These are phyloP conservation scores for Stachybotrys elegans DNA, from an alignment of 2,329 filamentous ascomycete genomes.

Conservation along the genomic window DNA sequence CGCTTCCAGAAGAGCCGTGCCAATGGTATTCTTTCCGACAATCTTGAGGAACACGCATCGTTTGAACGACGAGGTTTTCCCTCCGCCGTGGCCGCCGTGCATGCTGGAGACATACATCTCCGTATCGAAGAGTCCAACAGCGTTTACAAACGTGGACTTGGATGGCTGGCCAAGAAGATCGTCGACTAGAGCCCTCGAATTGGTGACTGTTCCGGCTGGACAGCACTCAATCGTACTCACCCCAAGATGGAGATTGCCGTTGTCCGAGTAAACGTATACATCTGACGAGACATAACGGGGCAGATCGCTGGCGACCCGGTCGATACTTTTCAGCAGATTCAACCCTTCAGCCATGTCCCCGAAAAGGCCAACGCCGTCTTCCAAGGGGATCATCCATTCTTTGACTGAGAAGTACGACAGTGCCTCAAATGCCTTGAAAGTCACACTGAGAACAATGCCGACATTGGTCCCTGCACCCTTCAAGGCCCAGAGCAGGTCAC, in stretches of 20 bases:
- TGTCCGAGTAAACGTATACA: constrained; percentile 49
- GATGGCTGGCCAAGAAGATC: constrained; percentile 27
- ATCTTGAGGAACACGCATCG: constrained; percentile 55
- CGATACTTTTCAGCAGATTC: constrained; percentile 34
- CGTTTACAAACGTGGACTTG: constrained; percentile 33
- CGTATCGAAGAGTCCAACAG: constrained; percentile 47
- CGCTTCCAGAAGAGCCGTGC: constrained; percentile 35
- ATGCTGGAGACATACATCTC: constrained; percentile 58
- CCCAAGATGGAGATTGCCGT: constrained; percentile 41
- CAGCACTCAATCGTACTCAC: constrained; percentile 42
- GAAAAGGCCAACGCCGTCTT: constrained; percentile 17
- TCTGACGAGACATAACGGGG: constrained; percentile 42
- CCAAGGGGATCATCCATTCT: constrained; percentile 35
- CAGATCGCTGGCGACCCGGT: constrained; percentile 36
- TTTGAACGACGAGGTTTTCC: constrained; percentile 61
- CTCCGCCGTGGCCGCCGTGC: constrained; percentile 52
- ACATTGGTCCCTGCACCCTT: constrained; percentile 57
- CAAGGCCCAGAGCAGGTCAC: constrained; percentile 50
- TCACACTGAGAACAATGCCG: constrained; percentile 50
- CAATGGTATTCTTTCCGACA: constrained; percentile 31
- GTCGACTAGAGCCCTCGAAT: constrained; percentile 8
- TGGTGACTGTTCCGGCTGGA: background rate
- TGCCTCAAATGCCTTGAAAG: constrained; percentile 40
- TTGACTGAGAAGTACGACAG: constrained; percentile 34
- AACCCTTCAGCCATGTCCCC: constrained; percentile 30